These are phyloP conservation scores for Suillus decipiens DNA, from an alignment of 768 basidiomycete species.

Conservation along the genomic window DNA sequence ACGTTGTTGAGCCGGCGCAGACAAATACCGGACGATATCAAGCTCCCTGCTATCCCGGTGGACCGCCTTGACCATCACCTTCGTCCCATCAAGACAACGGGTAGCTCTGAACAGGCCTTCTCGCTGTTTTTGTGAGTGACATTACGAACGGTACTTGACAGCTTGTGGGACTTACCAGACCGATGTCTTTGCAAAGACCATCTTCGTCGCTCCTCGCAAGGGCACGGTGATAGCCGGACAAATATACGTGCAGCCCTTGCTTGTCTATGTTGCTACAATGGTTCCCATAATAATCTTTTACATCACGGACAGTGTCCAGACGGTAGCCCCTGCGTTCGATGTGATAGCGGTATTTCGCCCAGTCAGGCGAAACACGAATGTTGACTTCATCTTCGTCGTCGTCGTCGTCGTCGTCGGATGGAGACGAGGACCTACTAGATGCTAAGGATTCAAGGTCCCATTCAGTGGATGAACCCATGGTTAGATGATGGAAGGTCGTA, in stretches of 20 bases:
- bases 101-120: slow-evolving; percentile 74
- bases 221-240: slow-evolving; percentile 36
- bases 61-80: slow-evolving; percentile 70
- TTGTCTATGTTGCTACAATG: slow-evolving; percentile 26
- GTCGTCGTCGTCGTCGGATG: too few relatives aligned
- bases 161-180: slow-evolving; percentile 51
- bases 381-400: slow-evolving; percentile 59
- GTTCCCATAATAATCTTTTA: slow-evolving; percentile 55
- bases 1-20: slow-evolving; percentile 48
- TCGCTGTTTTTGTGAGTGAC: slow-evolving; percentile 43
- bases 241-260: slow-evolving; percentile 2
- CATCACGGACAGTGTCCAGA: slow-evolving; percentile 71
- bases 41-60: slow-evolving; percentile 64
- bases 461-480: slow-evolving; percentile 68
- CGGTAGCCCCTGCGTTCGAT: slow-evolving; percentile 55
- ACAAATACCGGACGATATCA: slow-evolving; percentile 56
- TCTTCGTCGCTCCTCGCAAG: slow-evolving; percentile 41
- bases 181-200: slow-evolving; percentile 69
- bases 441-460: slow-evolving; percentile 30
- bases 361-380: slow-evolving; percentile 57
- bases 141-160: not conserved
- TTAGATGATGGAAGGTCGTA: slow-evolving; percentile 50
- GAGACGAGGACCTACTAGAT: slow-evolving; percentile 46
- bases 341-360: slow-evolving; percentile 54
- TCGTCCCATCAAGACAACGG: slow-evolving; percentile 48